Percentiles rank a stretch among this genome's conserved stretches.
These are phyloP conservation scores for Monilinia fructicola DNA, from an alignment of 2,329 filamentous ascomycete species.

Conservation along the genomic window DNA sequence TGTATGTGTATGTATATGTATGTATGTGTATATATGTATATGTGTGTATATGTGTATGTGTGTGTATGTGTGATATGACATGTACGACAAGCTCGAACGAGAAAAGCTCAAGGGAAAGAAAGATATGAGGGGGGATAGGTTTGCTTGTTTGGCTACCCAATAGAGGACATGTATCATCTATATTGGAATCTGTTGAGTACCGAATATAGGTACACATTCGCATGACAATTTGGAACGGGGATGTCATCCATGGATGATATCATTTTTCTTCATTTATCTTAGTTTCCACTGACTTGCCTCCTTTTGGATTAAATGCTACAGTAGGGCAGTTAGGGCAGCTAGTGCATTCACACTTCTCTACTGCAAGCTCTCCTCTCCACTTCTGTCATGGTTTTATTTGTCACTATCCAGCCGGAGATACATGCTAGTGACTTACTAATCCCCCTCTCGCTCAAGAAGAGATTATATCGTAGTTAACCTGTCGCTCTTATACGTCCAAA, in stretches of 20 bases:
- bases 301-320: too few species aligned
- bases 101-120: not conserved
- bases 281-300: too few species aligned
- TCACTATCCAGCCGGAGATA: too few species aligned
- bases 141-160: not conserved
- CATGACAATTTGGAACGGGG: not conserved
- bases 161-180: not conserved
- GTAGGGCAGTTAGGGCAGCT: too few species aligned
- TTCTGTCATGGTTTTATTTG: not conserved
- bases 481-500: not conserved
- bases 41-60: not conserved
- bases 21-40: not conserved
- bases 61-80: not conserved
- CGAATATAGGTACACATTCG: not conserved
- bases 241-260: slow-evolving; percentile 16
- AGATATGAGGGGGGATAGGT: not conserved
- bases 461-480: not conserved
- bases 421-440: not conserved
- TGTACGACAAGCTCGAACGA: slow-evolving; percentile 2
- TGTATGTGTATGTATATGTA: not conserved
- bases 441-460: not conserved
- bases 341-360: not conserved
- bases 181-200: not conserved
- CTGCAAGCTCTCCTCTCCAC: slow-evolving; percentile 1
- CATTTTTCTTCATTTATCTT: not conserved